phyloP scores from a whole-genome alignment of 345 rosid genomes.

The Iberis pinnata region DNA sequence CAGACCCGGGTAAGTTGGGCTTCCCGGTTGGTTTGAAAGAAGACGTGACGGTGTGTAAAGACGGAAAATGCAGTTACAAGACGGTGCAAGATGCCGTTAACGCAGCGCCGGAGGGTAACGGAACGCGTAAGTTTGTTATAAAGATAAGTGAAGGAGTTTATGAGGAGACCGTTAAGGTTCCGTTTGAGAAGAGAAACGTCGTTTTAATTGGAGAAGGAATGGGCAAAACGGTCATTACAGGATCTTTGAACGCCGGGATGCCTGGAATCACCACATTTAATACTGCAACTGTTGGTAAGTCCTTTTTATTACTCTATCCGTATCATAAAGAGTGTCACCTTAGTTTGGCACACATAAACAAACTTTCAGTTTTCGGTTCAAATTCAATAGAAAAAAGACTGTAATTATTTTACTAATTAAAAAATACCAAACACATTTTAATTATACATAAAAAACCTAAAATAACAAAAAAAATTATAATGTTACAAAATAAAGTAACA shows the following conservation, averaged over 20 bases:
- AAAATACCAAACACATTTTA: no score
- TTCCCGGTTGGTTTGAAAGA: constrained; percentile 42
- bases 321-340: no score
- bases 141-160: constrained; percentile 57
- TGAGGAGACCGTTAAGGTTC: constrained; percentile 65
- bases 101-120: constrained; percentile 55
- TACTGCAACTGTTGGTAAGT: constrained; percentile 77
- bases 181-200: constrained; percentile 68
- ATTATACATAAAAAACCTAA: no score
- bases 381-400: no score
- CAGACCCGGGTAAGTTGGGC: constrained; percentile 28
- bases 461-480: no score
- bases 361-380: no score
- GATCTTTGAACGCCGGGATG: constrained; percentile 45
- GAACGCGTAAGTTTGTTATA: constrained; percentile 43
- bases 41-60: constrained; percentile 67
- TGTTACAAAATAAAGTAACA: no score
- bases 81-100: constrained; percentile 79
- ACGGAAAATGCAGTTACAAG: constrained; percentile 36
- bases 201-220: constrained; percentile 78
- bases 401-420: no score
- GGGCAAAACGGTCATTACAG: constrained; percentile 84
- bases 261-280: constrained; percentile 64
- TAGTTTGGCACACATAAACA: no score
- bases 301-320: neutral